These are phyloP conservation scores for Lenzites betulinus DNA, from an alignment of 768 basidiomycete genomes.

Conservation along the genomic window DNA sequence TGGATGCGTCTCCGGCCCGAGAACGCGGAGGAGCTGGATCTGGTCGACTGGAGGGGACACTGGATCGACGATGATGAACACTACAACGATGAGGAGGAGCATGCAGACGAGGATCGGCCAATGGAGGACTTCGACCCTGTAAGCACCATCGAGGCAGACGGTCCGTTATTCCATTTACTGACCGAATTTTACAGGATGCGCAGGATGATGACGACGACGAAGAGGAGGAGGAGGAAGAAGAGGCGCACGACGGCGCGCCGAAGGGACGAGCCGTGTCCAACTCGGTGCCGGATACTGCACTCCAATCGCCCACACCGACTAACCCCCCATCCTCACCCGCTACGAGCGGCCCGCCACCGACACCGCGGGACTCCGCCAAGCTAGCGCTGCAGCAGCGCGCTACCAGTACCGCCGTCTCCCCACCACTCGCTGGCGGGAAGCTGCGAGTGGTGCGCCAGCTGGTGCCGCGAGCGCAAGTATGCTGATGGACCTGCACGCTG, in stretches of 20 bases:
- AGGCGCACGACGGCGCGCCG: conserved; percentile 22
- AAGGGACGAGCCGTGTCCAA: conserved; percentile 16
- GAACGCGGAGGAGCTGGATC: conserved; percentile 75
- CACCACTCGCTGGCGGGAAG: conserved; percentile 19
- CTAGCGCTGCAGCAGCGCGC: background rate
- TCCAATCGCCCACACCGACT: conserved; percentile 41
- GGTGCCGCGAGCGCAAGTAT: conserved; percentile 36
- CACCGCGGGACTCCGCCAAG: conserved; percentile 42
- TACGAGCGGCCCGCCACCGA: conserved; percentile 46
- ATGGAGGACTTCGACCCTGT: conserved; percentile 91
- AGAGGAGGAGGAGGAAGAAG: conserved; percentile 57
- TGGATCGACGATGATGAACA: conserved; percentile 85
- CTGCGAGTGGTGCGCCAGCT: conserved; percentile 55
- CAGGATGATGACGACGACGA: conserved; percentile 50
- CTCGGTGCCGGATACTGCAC: conserved; percentile 3
- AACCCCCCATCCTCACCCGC: conserved; percentile 51
- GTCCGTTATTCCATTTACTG: background rate
- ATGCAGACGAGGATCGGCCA: conserved; percentile 56
- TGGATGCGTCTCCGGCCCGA: conserved; percentile 92
- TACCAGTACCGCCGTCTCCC: conserved; percentile 7
- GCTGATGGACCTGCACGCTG: conserved; percentile 18
- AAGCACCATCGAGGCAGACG: conserved; percentile 28
- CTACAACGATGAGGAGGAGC: conserved; percentile 53
- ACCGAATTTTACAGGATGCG: conserved; percentile 34
- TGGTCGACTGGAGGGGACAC: conserved; percentile 87